Evolutionary conservation across 768 basidiomycete genomes (phyloP), one percentile per base, ranked within the genome.

Genomic region (Rubroboletus pulcherrimus): DNA sequence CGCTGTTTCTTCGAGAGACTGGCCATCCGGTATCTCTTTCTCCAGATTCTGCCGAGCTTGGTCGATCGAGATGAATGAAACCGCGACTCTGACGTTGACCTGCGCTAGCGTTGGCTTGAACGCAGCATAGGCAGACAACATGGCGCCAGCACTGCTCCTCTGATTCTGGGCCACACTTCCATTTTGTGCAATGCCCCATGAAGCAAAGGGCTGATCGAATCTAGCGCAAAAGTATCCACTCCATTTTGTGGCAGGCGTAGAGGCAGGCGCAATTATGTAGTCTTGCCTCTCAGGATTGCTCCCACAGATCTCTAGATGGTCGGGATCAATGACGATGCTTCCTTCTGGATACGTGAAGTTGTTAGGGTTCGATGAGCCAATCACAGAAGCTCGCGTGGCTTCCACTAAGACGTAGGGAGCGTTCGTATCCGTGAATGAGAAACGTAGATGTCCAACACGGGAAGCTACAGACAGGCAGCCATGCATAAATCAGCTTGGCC

Each of bases 11-110:
- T 85, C 83, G 5, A 87, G 70, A 0, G 76, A 67, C 21, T 71
- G 70, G 1, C 71, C 75, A 53, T 81, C 74, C 0, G 77, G 76
- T 41, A 80, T 75, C 58, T 83, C 82, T 1, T 63, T 71, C 29
- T 80, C 78, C 51, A 84, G 59, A 58, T 83, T 83, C 54, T 65
- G 61, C 37, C 79, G 69, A 0, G 86, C 86, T 56, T 89, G 87
- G 4, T 85, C 83, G 7, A 83, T 72, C 1, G 85, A 87, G 54
- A 91, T 86, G 66, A 89, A 89, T 5, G 87, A 89, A 4, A 87
- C 85, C 3, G 86, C 87, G 2, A 91, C 74, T 11, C 84, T 75
- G 8, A 86, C 79, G 7, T 81, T 76, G 40, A 87, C 73, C 12
- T 67, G 65, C 21, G 74, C 64, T 4, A 61, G 57, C 2, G 51